Base-by-base conservation (phyloP, 192 early-diverging fungal species). In the Mortierella alpina region DNA sequence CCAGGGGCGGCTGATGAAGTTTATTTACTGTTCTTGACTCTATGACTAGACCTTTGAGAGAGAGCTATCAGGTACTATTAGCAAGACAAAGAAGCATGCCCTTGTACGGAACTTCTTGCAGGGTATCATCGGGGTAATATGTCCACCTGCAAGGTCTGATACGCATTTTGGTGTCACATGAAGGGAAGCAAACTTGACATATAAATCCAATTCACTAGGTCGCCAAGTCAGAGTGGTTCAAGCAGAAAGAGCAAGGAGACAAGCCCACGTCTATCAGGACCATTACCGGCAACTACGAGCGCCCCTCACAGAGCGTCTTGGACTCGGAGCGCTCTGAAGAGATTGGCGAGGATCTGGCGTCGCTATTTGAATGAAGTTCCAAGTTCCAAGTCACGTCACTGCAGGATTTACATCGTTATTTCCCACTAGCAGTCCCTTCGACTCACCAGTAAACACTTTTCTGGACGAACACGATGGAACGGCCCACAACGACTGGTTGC, bases 181-280 rank as follows among this genome's bases (percentile, higher is more conserved):
- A 15, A 12, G 9, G 3, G 8, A 55, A 20, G 8, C 50, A 17
- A 15, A 15, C 17, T 4, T 17, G 50, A 51, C 17, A 17, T 51
- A 2, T 51, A 17, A 31, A 6, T 58, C 10, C 31, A 13, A 22
- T 56, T 42, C 4, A 10, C 17, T 66, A 78, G 75, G 68, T 79
- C 3, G 77, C 77, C 13, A 80, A 80, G 60, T 80, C 77, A 0
- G 77, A 80, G 44, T 80, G 77, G 77, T 80, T 80, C 52, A 80
- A 80, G 55, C 70, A 80, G 52, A 71, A 72, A 20, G 59, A 72
- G 12, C 55, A 66, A 22, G 70, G 60, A 4, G 57, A 72, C 40
- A 68, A 63, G 18, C 59, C 70, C 0, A 18, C 8, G 6, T 42
- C 77, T 1, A 68, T 45, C 20, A 53, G 77, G 2, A 80, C 77